These are phyloP conservation scores for Avena eriantha DNA, from an alignment of 176 grass and related monocot genomes.

Conservation along the genomic window DNA sequence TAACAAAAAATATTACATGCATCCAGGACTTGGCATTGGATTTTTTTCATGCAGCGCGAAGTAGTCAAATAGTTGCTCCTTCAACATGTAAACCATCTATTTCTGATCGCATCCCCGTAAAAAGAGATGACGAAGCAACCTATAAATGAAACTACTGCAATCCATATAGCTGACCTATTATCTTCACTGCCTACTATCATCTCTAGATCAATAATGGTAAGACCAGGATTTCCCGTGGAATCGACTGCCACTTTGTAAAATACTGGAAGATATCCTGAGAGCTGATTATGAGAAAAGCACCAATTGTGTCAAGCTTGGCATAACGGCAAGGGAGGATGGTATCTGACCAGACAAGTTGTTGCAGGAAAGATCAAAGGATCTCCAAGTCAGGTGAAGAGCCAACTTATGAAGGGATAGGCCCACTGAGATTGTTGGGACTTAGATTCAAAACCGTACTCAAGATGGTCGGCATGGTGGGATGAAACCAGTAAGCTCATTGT, in stretches of 20 bases:
- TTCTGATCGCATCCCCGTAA: neutral
- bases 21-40: neutral
- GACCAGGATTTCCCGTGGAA: constrained; percentile 42
- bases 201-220: constrained; percentile 15
- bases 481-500: constrained; percentile 54
- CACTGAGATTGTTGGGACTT: constrained; percentile 25
- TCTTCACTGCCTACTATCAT: neutral
- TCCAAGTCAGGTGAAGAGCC: constrained; percentile 39
- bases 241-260: constrained; percentile 48
- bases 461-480: constrained; percentile 56
- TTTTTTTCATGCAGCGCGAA: neutral
- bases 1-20: neutral
- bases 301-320: constrained; percentile 1
- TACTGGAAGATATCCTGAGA: constrained; percentile 51
- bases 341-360: constrained; percentile 34
- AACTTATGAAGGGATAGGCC: constrained; percentile 23
- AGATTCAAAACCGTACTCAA: neutral
- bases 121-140: constrained; percentile 30
- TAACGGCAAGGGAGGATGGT: neutral
- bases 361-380: constrained; percentile 48
- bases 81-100: neutral
- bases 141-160: constrained; percentile 32
- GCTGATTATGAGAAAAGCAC: constrained; percentile 35
- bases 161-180: constrained; percentile 33
- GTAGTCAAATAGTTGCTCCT: neutral